A percentile compares a stretch with the other conserved stretches of the same genome.
These are phyloP conservation scores for Porodaedalea pini DNA, from an alignment of 1,284 basidiomycete genomes.

Conservation along the genomic window DNA sequence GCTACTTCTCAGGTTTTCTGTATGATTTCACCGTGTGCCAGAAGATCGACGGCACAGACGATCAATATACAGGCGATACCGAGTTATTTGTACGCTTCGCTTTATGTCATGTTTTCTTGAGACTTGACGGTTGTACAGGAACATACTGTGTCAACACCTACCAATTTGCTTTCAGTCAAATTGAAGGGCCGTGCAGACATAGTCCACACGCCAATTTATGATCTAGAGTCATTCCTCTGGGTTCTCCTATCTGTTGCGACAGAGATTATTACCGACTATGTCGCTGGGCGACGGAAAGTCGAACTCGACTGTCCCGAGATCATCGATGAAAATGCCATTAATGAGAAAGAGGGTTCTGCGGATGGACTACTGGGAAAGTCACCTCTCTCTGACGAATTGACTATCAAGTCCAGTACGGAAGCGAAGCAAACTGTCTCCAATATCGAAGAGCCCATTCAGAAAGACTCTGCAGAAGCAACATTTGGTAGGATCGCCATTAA, in stretches of 20 bases:
- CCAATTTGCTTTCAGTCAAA: not conserved
- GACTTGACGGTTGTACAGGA: no score
- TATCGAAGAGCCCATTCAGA: no score
- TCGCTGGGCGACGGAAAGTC: not conserved
- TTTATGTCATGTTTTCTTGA: not conserved
- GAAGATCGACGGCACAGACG: not conserved
- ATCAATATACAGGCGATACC: not conserved
- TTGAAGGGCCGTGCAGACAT: not conserved
- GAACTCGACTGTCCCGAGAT: not conserved
- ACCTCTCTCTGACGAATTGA: not conserved
- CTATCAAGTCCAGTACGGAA: not conserved
- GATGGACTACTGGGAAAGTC: not conserved
- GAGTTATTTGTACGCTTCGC: not conserved
- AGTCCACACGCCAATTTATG: not conserved
- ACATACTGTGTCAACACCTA: not conserved
- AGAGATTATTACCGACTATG: constrained; percentile 1
- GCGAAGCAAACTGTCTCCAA: no score
- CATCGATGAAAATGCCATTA: not conserved
- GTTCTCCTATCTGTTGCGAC: not conserved
- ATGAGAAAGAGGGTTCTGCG: not conserved
- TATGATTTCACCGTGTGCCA: constrained; percentile 4
- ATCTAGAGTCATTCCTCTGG: constrained; percentile 13
- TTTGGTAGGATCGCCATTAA: no score
- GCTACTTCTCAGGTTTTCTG: not conserved
- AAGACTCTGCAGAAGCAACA: no score